These are phyloP conservation scores for Amphibolis antarctica DNA, from an alignment of 106 monocot genomes.

Conservation along the genomic window DNA sequence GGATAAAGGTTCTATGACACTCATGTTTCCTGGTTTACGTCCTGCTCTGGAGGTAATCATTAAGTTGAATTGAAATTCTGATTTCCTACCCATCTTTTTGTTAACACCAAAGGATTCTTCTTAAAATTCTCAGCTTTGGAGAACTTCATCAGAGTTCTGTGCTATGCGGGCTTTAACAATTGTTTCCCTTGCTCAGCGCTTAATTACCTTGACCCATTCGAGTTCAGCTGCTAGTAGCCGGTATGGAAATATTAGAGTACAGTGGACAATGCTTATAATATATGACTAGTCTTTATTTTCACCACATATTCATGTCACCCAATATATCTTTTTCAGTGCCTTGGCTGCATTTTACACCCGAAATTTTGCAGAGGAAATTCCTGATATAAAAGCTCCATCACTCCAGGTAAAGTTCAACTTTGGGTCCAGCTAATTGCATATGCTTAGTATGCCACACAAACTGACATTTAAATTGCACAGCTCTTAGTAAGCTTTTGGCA, in stretches of 20 bases:
- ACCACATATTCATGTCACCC: neutral
- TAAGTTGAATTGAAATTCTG: neutral
- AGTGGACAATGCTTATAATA: neutral
- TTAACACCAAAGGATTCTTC: neutral
- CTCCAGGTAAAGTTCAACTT: slow-evolving; percentile 51
- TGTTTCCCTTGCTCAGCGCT: slow-evolving; percentile 87
- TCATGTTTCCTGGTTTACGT: slow-evolving; percentile 71
- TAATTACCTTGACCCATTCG: slow-evolving; percentile 69
- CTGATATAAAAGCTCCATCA: slow-evolving; percentile 82
- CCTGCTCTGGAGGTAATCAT: slow-evolving; percentile 64
- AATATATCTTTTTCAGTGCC: slow-evolving; percentile 38
- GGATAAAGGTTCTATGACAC: slow-evolving; percentile 69
- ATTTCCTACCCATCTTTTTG: slow-evolving; percentile 1
- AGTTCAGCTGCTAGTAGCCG: slow-evolving; percentile 70
- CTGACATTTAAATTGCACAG: slow-evolving; percentile 27
- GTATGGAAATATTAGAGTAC: no score
- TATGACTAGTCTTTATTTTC: neutral
- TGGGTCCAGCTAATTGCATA: no score
- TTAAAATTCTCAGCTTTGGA: slow-evolving; percentile 79
- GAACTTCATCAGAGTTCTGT: slow-evolving; percentile 76
- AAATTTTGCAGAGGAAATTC: slow-evolving; percentile 83
- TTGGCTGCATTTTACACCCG: slow-evolving; percentile 96
- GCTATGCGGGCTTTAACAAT: slow-evolving; percentile 90
- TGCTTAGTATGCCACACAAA: neutral
- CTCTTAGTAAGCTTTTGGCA: slow-evolving; percentile 97